phyloP scores from a whole-genome alignment of 2,329 filamentous ascomycete genomes.

The Cladorrhinum sp. region DNA sequence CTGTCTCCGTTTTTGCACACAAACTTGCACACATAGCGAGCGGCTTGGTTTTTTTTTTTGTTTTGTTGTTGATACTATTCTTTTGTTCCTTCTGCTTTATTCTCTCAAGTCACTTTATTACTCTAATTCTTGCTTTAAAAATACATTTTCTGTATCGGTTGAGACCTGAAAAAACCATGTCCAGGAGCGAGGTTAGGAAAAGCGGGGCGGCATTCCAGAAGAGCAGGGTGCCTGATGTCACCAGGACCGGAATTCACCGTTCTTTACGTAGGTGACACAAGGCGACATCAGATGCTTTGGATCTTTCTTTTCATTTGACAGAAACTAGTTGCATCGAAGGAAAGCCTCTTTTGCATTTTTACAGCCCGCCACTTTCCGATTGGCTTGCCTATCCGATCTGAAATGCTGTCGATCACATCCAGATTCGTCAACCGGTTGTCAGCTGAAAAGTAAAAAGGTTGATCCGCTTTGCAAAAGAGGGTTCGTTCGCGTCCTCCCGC shows the following conservation, averaged over 20 bases:
- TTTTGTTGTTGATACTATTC: not conserved
- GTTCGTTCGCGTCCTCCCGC: no score
- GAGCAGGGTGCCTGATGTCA: constrained; percentile 2
- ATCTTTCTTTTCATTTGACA: not conserved
- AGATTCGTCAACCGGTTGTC: not conserved
- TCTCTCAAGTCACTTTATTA: not conserved
- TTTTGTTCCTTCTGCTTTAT: not conserved
- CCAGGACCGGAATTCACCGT: not conserved
- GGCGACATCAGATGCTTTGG: not conserved
- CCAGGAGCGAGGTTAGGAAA: not conserved
- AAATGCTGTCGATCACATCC: not conserved
- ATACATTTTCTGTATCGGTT: not conserved
- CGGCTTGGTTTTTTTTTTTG: not conserved
- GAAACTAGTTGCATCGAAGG: not conserved
- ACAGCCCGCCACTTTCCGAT: not conserved
- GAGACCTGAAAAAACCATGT: not conserved
- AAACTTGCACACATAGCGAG: not conserved
- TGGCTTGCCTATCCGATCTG: not conserved
- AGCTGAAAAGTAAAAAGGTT: not conserved
- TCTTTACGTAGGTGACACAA: not conserved
- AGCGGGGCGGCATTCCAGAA: not conserved
- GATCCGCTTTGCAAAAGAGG: not conserved
- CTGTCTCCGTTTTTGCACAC: not conserved
- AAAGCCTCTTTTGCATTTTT: not conserved
- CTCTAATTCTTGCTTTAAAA: not conserved